phyloP scores from a whole-genome alignment of 495 filamentous ascomycete species.

The Penicillium canescens region DNA sequence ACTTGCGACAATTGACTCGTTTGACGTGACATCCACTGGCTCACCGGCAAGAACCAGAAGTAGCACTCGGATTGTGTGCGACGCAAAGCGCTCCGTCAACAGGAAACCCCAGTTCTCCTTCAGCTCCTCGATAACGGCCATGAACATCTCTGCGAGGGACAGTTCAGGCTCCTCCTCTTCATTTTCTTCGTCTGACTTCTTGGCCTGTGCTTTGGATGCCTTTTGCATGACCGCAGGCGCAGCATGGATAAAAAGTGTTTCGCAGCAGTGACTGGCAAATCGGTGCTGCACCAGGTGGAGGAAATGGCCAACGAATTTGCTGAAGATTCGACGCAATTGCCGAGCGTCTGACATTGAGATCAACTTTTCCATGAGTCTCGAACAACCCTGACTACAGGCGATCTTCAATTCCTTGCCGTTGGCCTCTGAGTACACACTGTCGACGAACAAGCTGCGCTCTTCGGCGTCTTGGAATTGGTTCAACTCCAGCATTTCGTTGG shows the following conservation, averaged over 20 bases:
- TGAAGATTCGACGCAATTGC: conserved; percentile 85
- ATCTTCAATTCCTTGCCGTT: conserved; percentile 93
- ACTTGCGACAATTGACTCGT: conserved; percentile 72
- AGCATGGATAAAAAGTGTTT: conserved; percentile 82
- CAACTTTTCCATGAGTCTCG: conserved; percentile 85
- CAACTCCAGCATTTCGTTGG: conserved; percentile 82
- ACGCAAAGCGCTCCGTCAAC: conserved; percentile 85
- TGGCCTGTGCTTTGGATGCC: conserved; percentile 44
- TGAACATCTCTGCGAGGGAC: conserved; percentile 82
- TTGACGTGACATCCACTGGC: conserved; percentile 64
- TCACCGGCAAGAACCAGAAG: conserved; percentile 83
- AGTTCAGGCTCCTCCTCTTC: conserved; percentile 42
- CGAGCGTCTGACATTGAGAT: conserved; percentile 75
- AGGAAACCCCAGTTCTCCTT: conserved; percentile 81
- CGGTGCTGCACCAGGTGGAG: conserved; percentile 86
- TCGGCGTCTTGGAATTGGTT: conserved; percentile 80
- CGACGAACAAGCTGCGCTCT: conserved; percentile 76
- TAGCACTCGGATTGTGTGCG: conserved; percentile 83
- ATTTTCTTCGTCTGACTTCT: conserved; percentile 30
- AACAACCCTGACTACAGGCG: conserved; percentile 92
- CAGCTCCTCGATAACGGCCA: conserved; percentile 78
- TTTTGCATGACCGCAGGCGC: conserved; percentile 73
- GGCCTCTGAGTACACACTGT: conserved; percentile 83
- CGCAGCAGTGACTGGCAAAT: conserved; percentile 95
- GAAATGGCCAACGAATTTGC: conserved; percentile 85